Base-by-base conservation (phyloP, 2,329 filamentous ascomycete genomes). In the Nothophoma quercina region DNA sequence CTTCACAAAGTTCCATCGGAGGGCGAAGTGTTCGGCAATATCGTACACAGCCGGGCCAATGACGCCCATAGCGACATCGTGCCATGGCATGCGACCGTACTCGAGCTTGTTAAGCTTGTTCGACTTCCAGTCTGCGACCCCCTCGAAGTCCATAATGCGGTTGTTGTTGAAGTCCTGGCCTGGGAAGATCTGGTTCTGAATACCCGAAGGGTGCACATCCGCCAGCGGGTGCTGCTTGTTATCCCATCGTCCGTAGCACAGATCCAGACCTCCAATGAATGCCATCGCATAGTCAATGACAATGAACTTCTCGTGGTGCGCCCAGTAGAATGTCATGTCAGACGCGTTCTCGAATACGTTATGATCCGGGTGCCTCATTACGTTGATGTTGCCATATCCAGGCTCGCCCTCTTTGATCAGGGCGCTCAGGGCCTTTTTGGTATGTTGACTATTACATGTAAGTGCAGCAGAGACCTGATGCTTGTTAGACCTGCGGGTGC, bases 101-200 rank as follows among this genome's bases (percentile, higher is more conserved):
- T 96, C 91, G 3, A 89, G 87, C 76, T 98, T 98, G 73, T 87
- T 91, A 13, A 98, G 79, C 71, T 96, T 91, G 62, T 99, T 98
- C 41, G 88, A 85, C 74, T 95, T 91, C 93, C 93, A 98, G 69
- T 97, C 88, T 23, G 90, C 75, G 1, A 98, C 95, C 25, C 88
- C 89, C 64, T 97, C 83, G 72, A 98, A 99, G 68, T 99, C 95
- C 88, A 96, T 90, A 63, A 98, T 88, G 29, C 93, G 86, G 72
- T 96, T 97, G 75, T 98, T 98, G 75, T 98, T 98, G 80, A 96
- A 98, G 67, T 99, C 95, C 70, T 99, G 95, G 0, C 95, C 95
- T 0, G 95, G 93, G 82, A 91, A 99, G 16, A 97, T 81, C 73
- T 97, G 93, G 47, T 93, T 85, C 12, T 84, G 80, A 15, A 96